phyloP scores from a whole-genome alignment of 1,284 basidiomycete species.

The Trametes versicolor region DNA sequence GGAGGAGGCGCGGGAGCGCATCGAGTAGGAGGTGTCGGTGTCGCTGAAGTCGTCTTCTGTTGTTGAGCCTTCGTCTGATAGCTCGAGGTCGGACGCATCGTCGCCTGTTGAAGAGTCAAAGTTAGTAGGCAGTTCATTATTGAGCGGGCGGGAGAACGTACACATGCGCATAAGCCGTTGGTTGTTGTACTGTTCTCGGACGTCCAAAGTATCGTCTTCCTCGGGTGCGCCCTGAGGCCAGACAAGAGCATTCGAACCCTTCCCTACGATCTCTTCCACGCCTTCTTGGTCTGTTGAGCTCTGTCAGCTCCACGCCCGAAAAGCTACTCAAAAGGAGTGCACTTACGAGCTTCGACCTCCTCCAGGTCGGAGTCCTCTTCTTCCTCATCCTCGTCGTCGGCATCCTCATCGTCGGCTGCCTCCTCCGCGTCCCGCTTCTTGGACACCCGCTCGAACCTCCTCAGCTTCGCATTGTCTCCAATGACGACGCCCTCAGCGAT shows the following conservation, averaged over 20 bases:
- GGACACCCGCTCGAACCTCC: constrained; percentile 79
- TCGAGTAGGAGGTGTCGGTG: constrained; percentile 46
- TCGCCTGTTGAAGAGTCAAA: constrained; percentile 57
- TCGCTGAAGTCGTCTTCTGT: constrained; percentile 50
- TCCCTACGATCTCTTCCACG: constrained; percentile 60
- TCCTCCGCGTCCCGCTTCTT: constrained; percentile 51
- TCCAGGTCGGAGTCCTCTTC: constrained; percentile 69
- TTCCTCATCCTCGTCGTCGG: constrained; percentile 55
- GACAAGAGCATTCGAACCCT: constrained; percentile 72
- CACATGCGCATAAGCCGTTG: constrained; percentile 78
- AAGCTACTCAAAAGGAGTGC: constrained; percentile 8
- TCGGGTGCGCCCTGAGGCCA: constrained; percentile 64
- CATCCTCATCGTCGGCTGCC: constrained; percentile 47
- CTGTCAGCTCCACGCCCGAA: neutral
- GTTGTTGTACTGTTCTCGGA: constrained; percentile 70
- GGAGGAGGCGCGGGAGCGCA: constrained; percentile 47
- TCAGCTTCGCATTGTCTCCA: constrained; percentile 76
- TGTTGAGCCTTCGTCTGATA: constrained; percentile 66
- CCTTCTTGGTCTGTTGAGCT: constrained; percentile 51
- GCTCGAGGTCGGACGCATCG: constrained; percentile 63
- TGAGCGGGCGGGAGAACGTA: constrained; percentile 40
- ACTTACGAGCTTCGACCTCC: constrained; percentile 69
- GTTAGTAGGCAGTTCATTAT: neutral
- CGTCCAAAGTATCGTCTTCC: constrained; percentile 69
- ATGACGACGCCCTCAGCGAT: constrained; percentile 85